Percentiles rank a stretch among this genome's conserved stretches.
These are phyloP conservation scores for Kalmanozyma brasiliensis DNA, from an alignment of 1,284 basidiomycete genomes.

Conservation along the genomic window DNA sequence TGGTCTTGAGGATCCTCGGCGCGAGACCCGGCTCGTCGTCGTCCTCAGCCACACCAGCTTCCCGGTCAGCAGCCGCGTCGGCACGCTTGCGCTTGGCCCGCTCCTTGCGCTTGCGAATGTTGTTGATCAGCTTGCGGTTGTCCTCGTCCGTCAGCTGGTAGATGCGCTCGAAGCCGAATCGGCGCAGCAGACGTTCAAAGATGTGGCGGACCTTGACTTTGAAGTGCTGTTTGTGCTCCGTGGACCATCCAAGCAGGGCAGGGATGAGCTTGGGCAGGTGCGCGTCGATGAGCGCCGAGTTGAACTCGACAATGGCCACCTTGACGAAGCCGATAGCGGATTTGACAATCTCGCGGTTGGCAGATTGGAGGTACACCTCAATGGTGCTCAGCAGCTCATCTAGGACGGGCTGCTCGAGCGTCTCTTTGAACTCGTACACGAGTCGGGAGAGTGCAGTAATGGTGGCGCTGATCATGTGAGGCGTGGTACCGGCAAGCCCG, in stretches of 20 bases:
- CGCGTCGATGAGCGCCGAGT: constrained; percentile 77
- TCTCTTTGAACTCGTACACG: constrained; percentile 89
- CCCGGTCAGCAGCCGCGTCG: constrained; percentile 70
- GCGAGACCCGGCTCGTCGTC: constrained; percentile 46
- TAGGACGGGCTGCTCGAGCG: constrained; percentile 80
- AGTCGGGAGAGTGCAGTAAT: constrained; percentile 92
- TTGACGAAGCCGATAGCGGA: constrained; percentile 95
- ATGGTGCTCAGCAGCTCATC: constrained; percentile 87
- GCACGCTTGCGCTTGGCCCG: constrained; percentile 76
- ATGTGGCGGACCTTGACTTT: constrained; percentile 96
- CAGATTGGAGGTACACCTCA: constrained; percentile 87
- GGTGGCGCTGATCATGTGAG: constrained; percentile 98
- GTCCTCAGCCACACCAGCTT: constrained; percentile 38
- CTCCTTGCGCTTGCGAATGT: constrained; percentile 92
- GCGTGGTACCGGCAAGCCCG: constrained; percentile 89
- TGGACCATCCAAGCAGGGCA: constrained; percentile 87
- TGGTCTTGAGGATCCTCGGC: constrained; percentile 46
- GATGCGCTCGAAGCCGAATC: constrained; percentile 88
- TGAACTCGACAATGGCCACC: constrained; percentile 86
- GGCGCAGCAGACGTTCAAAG: constrained; percentile 91
- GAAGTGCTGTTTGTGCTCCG: constrained; percentile 99
- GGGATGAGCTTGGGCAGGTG: constrained; percentile 84
- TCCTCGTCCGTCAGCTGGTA: constrained; percentile 74
- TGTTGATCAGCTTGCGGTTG: constrained; percentile 81
- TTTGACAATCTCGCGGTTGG: constrained; percentile 98